These are phyloP conservation scores for Myriosclerotinia curreyana DNA, from an alignment of 2,329 filamentous ascomycete genomes.

Conservation along the genomic window DNA sequence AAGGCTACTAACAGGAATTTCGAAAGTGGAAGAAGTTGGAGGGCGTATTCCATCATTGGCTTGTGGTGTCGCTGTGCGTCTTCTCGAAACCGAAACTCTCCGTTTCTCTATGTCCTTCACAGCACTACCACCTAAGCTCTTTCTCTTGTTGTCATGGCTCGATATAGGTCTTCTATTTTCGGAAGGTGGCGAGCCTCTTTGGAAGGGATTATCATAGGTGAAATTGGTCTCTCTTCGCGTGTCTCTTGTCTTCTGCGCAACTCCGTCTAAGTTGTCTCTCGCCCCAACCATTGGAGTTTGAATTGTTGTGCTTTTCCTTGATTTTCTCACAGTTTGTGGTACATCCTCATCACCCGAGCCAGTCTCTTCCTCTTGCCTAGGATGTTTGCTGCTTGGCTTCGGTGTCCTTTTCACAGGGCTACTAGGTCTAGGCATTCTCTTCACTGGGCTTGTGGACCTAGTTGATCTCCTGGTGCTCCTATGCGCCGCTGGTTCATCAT, in stretches of 20 bases:
- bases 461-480: slow-evolving; percentile 50
- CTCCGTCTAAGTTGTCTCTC: slow-evolving; percentile 50
- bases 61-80: slow-evolving; percentile 48
- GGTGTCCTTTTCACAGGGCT: slow-evolving; percentile 50
- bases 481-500: slow-evolving; percentile 10
- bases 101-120: slow-evolving; percentile 43
- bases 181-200: slow-evolving; percentile 73
- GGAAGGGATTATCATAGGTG: slow-evolving; percentile 88
- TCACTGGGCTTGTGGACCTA: slow-evolving; percentile 49
- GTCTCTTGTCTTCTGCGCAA: slow-evolving; percentile 21
- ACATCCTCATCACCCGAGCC: slow-evolving; percentile 44
- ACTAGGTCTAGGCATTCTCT: slow-evolving; percentile 54
- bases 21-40: slow-evolving; percentile 56
- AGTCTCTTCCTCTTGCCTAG: slow-evolving; percentile 52
- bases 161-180: slow-evolving; percentile 46
- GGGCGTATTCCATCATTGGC: slow-evolving; percentile 53
- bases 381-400: slow-evolving; percentile 53
- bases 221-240: slow-evolving; percentile 62
- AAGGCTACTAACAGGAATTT: slow-evolving; percentile 50
- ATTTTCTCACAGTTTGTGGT: slow-evolving; percentile 49
- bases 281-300: slow-evolving; percentile 49
- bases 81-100: slow-evolving; percentile 44
- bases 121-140: slow-evolving; percentile 38
- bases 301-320: slow-evolving; percentile 48
- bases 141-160: slow-evolving; percentile 48